Conservation (phyloP, 352 stramenopile genomes). For the Phytophthora nicotianae region DNA sequence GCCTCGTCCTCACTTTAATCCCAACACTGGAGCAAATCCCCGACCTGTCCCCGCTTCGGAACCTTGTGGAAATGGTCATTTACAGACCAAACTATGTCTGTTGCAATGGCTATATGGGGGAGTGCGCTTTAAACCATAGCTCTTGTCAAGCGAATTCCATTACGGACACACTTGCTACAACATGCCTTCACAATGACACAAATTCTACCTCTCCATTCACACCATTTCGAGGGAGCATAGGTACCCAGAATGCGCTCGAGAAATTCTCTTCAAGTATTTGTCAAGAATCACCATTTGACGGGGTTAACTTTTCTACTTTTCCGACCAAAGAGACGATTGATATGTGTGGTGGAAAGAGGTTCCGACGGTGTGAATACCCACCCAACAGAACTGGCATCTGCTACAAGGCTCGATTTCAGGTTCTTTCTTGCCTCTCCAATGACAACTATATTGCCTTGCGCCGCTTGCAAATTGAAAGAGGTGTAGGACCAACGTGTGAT, state of each 20-base stretch:
- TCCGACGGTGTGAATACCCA: not conserved
- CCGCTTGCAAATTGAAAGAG: not conserved
- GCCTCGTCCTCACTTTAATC: no score
- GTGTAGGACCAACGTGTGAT: not conserved
- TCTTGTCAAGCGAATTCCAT: not conserved
- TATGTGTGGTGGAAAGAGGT: not conserved
- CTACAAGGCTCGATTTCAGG: not conserved
- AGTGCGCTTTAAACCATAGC: not conserved
- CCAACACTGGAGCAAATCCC: no score
- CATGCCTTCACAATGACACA: not conserved
- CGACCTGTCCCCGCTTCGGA: not conserved
- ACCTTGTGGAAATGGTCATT: not conserved
- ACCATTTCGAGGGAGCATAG: not conserved
- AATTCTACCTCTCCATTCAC: not conserved
- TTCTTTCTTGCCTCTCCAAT: not conserved
- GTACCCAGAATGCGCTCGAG: not conserved
- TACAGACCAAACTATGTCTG: not conserved
- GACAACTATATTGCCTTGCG: not conserved
- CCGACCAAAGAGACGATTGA: not conserved
- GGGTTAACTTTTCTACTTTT: not conserved
- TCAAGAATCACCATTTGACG: not conserved
- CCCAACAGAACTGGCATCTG: not conserved
- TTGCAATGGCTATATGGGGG: not conserved
- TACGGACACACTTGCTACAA: not conserved
- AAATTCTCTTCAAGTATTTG: not conserved